phyloP scores from a whole-genome alignment of 2,329 filamentous ascomycete genomes.

The Diplodia seriata region DNA sequence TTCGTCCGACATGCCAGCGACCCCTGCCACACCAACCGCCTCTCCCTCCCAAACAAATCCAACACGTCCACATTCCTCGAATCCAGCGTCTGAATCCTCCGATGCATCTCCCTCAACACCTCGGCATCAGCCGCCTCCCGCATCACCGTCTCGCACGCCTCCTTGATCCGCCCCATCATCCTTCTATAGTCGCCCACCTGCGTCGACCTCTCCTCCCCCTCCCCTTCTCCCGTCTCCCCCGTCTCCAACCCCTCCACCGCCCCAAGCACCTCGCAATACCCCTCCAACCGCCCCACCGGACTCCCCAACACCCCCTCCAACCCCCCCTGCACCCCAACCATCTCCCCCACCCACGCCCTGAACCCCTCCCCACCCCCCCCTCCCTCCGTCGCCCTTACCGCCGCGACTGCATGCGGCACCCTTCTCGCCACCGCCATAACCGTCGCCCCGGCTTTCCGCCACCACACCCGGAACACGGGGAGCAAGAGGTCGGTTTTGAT shows the following conservation, averaged over 20 bases:
- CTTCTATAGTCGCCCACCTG: neutral
- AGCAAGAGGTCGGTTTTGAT: conserved; percentile 36
- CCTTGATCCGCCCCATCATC: neutral
- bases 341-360: conserved; percentile 36
- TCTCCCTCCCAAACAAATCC: conserved; percentile 34
- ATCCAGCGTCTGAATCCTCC: neutral
- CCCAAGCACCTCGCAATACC: neutral
- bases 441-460: conserved; percentile 35
- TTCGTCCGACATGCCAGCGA: conserved; percentile 41
- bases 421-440: conserved; percentile 34
- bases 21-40: conserved; percentile 40
- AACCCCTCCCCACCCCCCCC: conserved; percentile 41
- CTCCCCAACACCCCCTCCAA: neutral
- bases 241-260: neutral
- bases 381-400: conserved; percentile 37
- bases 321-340: neutral
- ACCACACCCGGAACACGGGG: conserved; percentile 39
- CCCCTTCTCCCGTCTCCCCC: neutral
- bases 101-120: neutral
- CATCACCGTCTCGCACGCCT: neutral
- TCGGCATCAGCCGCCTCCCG: neutral
- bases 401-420: conserved; percentile 38
- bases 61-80: conserved; percentile 33
- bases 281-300: neutral
- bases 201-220: neutral